Conservation (phyloP, 345 rosid genomes). For the Citrus unshiu region DNA sequence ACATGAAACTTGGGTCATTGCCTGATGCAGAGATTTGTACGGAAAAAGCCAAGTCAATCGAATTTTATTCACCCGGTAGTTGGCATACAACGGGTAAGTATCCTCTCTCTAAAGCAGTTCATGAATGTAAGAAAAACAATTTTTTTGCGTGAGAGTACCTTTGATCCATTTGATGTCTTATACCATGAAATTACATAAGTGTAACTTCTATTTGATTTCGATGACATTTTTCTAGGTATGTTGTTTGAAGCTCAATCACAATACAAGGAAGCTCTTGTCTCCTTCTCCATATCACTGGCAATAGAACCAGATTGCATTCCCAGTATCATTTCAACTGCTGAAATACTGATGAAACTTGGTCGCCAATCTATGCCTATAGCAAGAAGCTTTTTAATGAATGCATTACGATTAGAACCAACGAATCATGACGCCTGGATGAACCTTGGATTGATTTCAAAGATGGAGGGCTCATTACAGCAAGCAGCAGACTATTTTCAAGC, state of each 20-base stretch:
- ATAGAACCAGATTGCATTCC: slow-evolving; percentile 79
- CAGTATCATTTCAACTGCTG: slow-evolving; percentile 76
- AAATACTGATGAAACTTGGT: slow-evolving; percentile 60
- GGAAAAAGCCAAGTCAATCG: slow-evolving; percentile 64
- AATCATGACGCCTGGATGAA: slow-evolving; percentile 81
- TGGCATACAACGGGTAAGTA: slow-evolving; percentile 74
- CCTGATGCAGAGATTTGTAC: slow-evolving; percentile 69
- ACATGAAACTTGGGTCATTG: slow-evolving; percentile 61
- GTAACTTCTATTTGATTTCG: not conserved
- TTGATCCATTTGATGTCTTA: not conserved
- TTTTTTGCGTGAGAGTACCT: not conserved
- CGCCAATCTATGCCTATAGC: slow-evolving; percentile 55
- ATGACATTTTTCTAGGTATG: slow-evolving; percentile 48
- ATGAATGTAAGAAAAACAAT: not conserved
- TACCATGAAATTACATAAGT: not conserved
- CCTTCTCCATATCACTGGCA: slow-evolving; percentile 66
- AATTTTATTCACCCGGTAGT: slow-evolving; percentile 60
- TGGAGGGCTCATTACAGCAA: slow-evolving; percentile 71
- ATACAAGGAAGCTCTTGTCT: slow-evolving; percentile 66
- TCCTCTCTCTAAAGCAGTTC: not conserved
- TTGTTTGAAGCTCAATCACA: slow-evolving; percentile 62
- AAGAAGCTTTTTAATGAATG: slow-evolving; percentile 83
- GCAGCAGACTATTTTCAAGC: slow-evolving; percentile 95
- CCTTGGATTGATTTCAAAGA: slow-evolving; percentile 71
- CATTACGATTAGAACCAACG: slow-evolving; percentile 70